phyloP scores from a whole-genome alignment of 2,329 filamentous ascomycete species.

The Sporothrix phasma region DNA sequence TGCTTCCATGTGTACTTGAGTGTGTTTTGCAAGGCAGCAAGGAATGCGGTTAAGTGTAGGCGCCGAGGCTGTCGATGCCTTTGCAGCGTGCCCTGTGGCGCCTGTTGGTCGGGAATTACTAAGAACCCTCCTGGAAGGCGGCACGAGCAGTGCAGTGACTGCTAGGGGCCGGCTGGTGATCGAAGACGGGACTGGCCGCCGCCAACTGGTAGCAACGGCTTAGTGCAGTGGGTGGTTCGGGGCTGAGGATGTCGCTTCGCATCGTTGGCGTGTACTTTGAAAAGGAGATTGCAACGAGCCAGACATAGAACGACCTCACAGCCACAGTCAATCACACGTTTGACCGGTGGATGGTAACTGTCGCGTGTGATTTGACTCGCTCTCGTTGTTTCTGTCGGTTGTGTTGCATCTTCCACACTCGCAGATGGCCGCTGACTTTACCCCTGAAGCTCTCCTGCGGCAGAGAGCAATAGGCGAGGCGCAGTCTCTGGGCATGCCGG shows the following conservation, averaged over 20 bases:
- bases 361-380: not conserved
- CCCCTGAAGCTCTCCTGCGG: not conserved
- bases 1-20: too few species aligned
- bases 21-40: not conserved
- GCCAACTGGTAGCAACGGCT: not conserved
- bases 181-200: not conserved
- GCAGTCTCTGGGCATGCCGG: conserved; percentile 9
- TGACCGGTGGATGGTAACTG: not conserved
- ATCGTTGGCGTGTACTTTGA: too few species aligned
- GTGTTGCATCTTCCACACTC: not conserved
- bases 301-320: too few species aligned
- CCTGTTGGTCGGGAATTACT: too few species aligned
- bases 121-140: too few species aligned
- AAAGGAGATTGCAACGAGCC: not conserved
- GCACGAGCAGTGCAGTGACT: not conserved
- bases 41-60: too few species aligned
- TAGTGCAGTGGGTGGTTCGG: not conserved
- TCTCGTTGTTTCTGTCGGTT: not conserved
- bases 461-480: not conserved
- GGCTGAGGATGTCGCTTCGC: too few species aligned
- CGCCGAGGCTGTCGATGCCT: not conserved
- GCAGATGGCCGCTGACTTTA: not conserved
- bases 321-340: not conserved
- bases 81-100: too few species aligned
- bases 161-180: not conserved